Evolutionary conservation across 2,329 filamentous ascomycete species (phyloP), one percentile per base, ranked within the genome.

Genomic region (Ophiostoma sp.): DNA sequence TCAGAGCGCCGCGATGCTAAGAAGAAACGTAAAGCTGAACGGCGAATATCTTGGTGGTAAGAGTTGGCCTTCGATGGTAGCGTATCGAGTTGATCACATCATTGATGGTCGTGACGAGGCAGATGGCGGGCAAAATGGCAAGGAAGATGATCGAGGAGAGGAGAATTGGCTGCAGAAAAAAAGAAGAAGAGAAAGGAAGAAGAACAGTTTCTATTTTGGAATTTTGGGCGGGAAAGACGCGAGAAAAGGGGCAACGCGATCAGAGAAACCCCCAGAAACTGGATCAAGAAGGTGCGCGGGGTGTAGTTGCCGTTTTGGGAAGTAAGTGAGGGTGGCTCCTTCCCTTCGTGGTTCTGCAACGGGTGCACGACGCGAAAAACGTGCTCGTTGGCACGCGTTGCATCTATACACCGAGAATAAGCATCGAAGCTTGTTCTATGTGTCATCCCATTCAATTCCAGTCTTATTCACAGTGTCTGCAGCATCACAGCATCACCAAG

Each of bases 221-320:
- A 39, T 28, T 48, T 28, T 33, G 22, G n/a, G 5, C 15, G 7
- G 22, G 25, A 28, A 45, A 36, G 28, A 69, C 66, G 28, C 45
- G 66, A 69, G 33, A 70, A 39, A 52, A 42, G 22, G 33, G 31
- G 68, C 3, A 45, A 55, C 48, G n/a, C 48, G 12, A 36, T 22
- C 42, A 6, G 28, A 19, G 1, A 22, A 5, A 19, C 6, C 25
- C 3, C 11, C 2, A 19, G 33, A 6, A 4, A 5, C 68, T 39
- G 45, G 4, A 39, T 69, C 19, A 9, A 57, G 69, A 70, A 61
- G 39, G 69, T 31, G 69, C 66, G 48, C 3, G 4, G 39, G 68
- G 11, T 31, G 69, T 61, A 48, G 45, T 71, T 72, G 69, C 69
- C 69, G 15, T 39, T 72, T 74, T 63, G 55, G 72, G 72, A 74